phyloP scores from a whole-genome alignment of 208 protist genomes.

The Leishmania mexicana region DNA sequence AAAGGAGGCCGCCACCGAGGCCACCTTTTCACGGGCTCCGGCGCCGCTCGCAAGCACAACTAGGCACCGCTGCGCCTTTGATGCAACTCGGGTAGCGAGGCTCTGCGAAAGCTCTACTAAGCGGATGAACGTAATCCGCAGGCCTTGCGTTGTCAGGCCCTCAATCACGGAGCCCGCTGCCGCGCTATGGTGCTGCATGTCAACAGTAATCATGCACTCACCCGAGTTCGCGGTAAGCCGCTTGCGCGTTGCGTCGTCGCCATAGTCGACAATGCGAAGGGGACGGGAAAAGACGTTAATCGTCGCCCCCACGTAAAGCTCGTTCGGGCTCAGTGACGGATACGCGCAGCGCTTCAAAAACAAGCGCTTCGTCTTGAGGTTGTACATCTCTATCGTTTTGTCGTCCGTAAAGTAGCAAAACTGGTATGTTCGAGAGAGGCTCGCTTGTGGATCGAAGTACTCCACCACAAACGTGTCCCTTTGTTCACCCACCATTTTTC shows the following conservation, averaged over 20 bases:
- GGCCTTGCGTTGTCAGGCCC: constrained; percentile 48
- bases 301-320: constrained; percentile 93
- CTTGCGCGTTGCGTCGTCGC: constrained; percentile 84
- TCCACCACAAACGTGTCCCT: constrained; percentile 88
- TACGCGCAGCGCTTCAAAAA: constrained; percentile 95
- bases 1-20: constrained; percentile 32
- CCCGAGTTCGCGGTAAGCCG: constrained; percentile 60
- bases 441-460: constrained; percentile 92
- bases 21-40: constrained; percentile 59
- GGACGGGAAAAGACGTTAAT: constrained; percentile 94
- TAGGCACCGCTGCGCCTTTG: constrained; percentile 50
- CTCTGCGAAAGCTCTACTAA: constrained; percentile 65
- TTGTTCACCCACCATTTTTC: constrained; percentile 46
- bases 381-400: constrained; percentile 95
- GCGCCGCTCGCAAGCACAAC: constrained; percentile 61
- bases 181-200: constrained; percentile 31
- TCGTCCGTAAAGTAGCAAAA: constrained; percentile 91
- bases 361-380: constrained; percentile 89
- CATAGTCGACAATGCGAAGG: constrained; percentile 92
- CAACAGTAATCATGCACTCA: constrained; percentile 72
- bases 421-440: constrained; percentile 86
- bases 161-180: constrained; percentile 55
- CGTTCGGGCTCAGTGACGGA: constrained; percentile 69
- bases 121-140: constrained; percentile 75
- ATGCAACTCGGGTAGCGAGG: constrained; percentile 35